Base-by-base conservation (phyloP, 2,329 filamentous ascomycete species). In the Xylariaceae sp. region DNA sequence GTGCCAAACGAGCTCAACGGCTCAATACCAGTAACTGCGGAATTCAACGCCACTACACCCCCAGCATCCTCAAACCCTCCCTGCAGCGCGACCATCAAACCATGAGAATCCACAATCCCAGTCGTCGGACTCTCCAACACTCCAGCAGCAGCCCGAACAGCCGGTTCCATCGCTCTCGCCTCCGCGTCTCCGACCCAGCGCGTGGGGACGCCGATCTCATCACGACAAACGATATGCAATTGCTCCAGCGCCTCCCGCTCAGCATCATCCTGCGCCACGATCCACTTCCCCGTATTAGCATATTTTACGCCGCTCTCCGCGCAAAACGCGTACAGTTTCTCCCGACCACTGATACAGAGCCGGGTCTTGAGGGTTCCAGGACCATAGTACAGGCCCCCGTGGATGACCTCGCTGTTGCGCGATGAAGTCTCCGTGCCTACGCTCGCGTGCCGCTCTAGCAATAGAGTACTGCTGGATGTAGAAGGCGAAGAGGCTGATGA, bases 381-480 rank as follows among this genome's bases (percentile, higher is more conserved):
- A 12, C 88, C 89, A 72, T 96, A 96, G 79, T 96, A 97, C 60
- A 97, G 80, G 11, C 94, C 94, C 1, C 89, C 94, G 70, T 99
- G 94, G 64, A 99, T 95, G 53, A 97, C 92, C 80, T 97, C 91
- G 67, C 88, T 92, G 75, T 96, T 96, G 62, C 91, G 85, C 61
- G 87, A 89, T 59, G 87, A 91, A 0, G 91, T 96, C 74, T 96
- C 91, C 31, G 84, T 92, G 48, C 91, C 91, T 30, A 88, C 78
- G 49, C 80, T 77, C 27, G 77, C 72, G 75, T 96, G 88, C 30
- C 88, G 84, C 72, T 96, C 91, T 1, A 96, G 83, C 51, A 96
- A 2, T 37, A 11, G 35, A 37, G 8, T 3, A 11, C 5, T 9
- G 81, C 83, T 4, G 79, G 78, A 26, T 19, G 77, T 74, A 34